phyloP scores from a whole-genome alignment of 108 stramenopile species.

The Nitzschia putrida region DNA sequence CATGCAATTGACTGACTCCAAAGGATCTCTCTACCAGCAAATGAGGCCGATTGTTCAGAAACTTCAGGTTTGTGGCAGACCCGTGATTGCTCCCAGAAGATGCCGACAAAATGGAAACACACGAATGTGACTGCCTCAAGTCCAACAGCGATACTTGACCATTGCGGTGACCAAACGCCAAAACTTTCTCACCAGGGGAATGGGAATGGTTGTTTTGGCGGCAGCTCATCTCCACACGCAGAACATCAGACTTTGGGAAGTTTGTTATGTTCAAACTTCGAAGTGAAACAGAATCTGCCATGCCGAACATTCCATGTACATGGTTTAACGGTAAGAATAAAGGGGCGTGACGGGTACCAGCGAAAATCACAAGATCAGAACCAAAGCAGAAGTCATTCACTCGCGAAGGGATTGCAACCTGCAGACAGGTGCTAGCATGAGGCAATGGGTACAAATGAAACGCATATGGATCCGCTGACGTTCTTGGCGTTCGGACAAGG shows the following conservation, averaged over 20 bases:
- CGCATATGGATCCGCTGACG: slow-evolving; percentile 1
- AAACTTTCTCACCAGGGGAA: slow-evolving; percentile 8
- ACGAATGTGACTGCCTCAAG: slow-evolving; percentile 18
- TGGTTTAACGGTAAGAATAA: slow-evolving; percentile 26
- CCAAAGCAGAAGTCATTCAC: slow-evolving; percentile 37
- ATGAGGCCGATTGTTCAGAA: slow-evolving; percentile 7
- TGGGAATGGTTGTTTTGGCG: slow-evolving; percentile 2
- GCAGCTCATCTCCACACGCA: slow-evolving; percentile 40
- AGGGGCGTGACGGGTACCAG: slow-evolving; percentile 22
- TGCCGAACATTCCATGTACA: background rate
- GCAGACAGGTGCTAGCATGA: slow-evolving; percentile 18
- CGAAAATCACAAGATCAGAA: slow-evolving; percentile 27
- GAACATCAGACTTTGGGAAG: slow-evolving; percentile 34
- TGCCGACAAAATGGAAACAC: slow-evolving; percentile 24
- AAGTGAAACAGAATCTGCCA: background rate
- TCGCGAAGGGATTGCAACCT: slow-evolving; percentile 11
- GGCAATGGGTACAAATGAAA: slow-evolving; percentile 34
- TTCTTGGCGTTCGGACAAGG: slow-evolving; percentile 8
- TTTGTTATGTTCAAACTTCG: slow-evolving; percentile 30
- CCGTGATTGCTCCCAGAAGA: slow-evolving; percentile 10
- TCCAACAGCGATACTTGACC: slow-evolving; percentile 42
- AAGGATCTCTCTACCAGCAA: slow-evolving; percentile 36
- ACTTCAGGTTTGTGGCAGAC: slow-evolving; percentile 32
- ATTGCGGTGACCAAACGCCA: slow-evolving; percentile 45
- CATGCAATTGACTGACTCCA: slow-evolving; percentile 36